Evolutionary conservation across 164 flowering plant species (phyloP), one percentile per base, ranked within the genome.

Genomic region (Vitis rupestris): DNA sequence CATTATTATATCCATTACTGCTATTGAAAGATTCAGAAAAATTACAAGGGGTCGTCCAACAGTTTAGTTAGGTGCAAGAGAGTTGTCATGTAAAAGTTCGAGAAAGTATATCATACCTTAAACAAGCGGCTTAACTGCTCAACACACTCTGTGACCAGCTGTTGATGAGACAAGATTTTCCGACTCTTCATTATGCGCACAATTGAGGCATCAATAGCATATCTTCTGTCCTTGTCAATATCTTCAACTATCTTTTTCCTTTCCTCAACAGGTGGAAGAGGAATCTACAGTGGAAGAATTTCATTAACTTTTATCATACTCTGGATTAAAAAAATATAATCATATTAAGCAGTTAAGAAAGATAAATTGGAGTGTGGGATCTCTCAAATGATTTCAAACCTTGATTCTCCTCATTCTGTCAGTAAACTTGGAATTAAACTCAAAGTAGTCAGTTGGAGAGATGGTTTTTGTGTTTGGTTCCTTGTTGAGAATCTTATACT

Each of bases 391-490:
- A 37, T 37, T 37, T 37, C 44, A 37, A 37, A 37, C 44, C 44
- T 82, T 89, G 49, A 89, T 86, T 72, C 94, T 83, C 75, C 88
- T 80, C 94, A 87, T 82, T 60, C 63, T 67, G 67, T 72, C 79
- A 1, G 79, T 80, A 50, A 80, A 80, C 64, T 74, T 77, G 53
- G 78, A 61, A 65, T 80, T 80, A 74, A 77, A 72, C 56, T 77
- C 76, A 63, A 80, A 80, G 66, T 5, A 29, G 62, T 80, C 83
- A 48, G 61, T 70, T 11, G 59, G 70, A 13, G 74, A 69, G 13
- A 80, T 65, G 9, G 72, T 59, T 65, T 61, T 77, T 27, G 80
- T 71, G 68, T 44, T 71, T 0, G 83, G 80, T 67, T 80, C 83
- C 66, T 80, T 80, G 8, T 1, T 65, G 6, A 80, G 74, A 13